A percentile compares a stretch with the other conserved stretches of the same genome.
These are phyloP conservation scores for Alternaria hordeiaustralica DNA, from an alignment of 2,329 filamentous ascomycete species.

Conservation along the genomic window DNA sequence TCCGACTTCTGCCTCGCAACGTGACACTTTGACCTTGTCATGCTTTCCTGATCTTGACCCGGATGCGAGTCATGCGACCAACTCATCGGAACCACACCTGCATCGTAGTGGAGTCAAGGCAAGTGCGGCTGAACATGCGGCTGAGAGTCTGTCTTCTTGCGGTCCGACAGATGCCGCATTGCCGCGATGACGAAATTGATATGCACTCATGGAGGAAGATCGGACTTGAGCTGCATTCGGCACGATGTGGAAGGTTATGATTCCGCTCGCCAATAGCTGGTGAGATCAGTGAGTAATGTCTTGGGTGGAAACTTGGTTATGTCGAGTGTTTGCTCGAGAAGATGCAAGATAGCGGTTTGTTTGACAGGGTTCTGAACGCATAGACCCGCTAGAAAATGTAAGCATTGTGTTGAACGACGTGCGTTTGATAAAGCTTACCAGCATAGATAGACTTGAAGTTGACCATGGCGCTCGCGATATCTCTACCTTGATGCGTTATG, in stretches of 20 bases:
- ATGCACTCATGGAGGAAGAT: neutral
- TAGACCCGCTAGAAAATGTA: conserved; percentile 31
- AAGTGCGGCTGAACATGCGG: neutral
- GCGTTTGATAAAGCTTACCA: conserved; percentile 23
- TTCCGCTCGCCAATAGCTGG: conserved; percentile 36
- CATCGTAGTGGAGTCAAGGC: neutral
- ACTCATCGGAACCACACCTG: neutral
- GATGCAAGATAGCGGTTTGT: conserved; percentile 31
- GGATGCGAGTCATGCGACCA: neutral
- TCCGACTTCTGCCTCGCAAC: conserved; percentile 5
- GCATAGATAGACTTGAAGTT: conserved; percentile 40
- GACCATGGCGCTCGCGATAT: conserved; percentile 36
- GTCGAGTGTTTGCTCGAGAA: conserved; percentile 38
- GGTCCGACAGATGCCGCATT: neutral
- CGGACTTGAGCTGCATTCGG: neutral
- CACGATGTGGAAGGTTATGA: conserved; percentile 13
- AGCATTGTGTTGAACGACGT: neutral
- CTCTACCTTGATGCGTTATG: conserved; percentile 45
- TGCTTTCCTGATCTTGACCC: neutral
- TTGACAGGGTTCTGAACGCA: conserved; percentile 39
- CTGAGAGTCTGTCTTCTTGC: neutral
- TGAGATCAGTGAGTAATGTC: conserved; percentile 34
- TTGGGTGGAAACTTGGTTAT: conserved; percentile 40
- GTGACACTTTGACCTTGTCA: neutral
- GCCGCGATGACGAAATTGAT: neutral